These are phyloP conservation scores for Rosa persica DNA, from an alignment of 306 rosid species.

Conservation along the genomic window DNA sequence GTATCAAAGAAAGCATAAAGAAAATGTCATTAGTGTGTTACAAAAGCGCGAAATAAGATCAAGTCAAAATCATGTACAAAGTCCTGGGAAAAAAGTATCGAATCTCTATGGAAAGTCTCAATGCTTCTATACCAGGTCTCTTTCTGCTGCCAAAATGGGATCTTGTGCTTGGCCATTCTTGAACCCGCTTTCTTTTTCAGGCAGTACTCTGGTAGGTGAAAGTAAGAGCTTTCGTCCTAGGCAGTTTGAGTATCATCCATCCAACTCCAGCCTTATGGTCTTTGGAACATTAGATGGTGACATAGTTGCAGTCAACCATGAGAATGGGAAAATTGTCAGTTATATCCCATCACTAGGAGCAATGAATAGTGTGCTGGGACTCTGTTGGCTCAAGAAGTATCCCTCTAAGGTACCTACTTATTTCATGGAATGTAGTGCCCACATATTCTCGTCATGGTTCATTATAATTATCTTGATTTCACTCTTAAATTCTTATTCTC, in stretches of 20 bases:
- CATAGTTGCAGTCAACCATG: slow-evolving; percentile 78
- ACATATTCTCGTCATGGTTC: neutral
- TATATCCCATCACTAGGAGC: slow-evolving; percentile 77
- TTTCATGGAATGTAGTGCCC: slow-evolving; percentile 15
- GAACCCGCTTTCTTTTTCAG: slow-evolving; percentile 57
- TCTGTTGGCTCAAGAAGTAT: slow-evolving; percentile 82
- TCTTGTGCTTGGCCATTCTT: slow-evolving; percentile 77
- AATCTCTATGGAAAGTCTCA: slow-evolving; percentile 48
- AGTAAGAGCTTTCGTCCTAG: slow-evolving; percentile 66
- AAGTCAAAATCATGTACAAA: slow-evolving; percentile 30
- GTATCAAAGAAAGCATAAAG: slow-evolving; percentile 59
- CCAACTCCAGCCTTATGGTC: slow-evolving; percentile 74
- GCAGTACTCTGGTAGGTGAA: slow-evolving; percentile 47
- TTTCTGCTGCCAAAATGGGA: slow-evolving; percentile 74
- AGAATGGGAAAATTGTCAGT: slow-evolving; percentile 56
- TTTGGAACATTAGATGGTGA: slow-evolving; percentile 90
- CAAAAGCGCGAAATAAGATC: slow-evolving; percentile 71
- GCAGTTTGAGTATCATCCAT: slow-evolving; percentile 88
- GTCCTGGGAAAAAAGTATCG: slow-evolving; percentile 37
- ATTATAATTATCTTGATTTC: slow-evolving; percentile 15
- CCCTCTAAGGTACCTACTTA: slow-evolving; percentile 69
- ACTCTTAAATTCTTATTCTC: slow-evolving; percentile 12
- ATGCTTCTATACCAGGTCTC: slow-evolving; percentile 63
- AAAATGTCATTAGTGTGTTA: slow-evolving; percentile 61
- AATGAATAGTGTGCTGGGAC: slow-evolving; percentile 83